Conservation (phyloP, 1,284 basidiomycete genomes). For the Microstroma glucosiphilum region DNA sequence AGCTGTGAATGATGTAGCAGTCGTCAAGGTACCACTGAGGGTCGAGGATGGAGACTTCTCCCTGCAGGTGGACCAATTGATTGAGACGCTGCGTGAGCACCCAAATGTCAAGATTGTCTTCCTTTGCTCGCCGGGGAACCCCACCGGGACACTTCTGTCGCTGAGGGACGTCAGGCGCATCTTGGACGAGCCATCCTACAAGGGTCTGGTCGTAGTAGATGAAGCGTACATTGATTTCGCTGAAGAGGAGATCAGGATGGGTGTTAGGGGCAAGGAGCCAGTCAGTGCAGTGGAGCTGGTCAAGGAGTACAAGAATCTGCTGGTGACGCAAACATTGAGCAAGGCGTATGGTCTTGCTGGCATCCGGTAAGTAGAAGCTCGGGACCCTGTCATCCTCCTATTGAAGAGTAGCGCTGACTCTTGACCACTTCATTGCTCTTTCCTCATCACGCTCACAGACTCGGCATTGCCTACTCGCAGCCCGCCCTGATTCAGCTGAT, state of each 20-base stretch:
- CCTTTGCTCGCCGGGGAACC: slow-evolving; percentile 95
- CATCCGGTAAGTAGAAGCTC: slow-evolving; percentile 57
- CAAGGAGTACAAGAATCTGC: slow-evolving; percentile 76
- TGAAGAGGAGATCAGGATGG: slow-evolving; percentile 41
- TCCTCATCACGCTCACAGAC: slow-evolving; percentile 15
- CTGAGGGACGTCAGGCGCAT: slow-evolving; percentile 66
- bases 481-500: slow-evolving; percentile 85
- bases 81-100: slow-evolving; percentile 27
- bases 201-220: slow-evolving; percentile 86
- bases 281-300: slow-evolving; percentile 65
- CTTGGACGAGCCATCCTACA: slow-evolving; percentile 73
- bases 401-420: background rate
- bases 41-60: slow-evolving; percentile 72
- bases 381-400: slow-evolving; percentile 53
- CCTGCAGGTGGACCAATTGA: slow-evolving; percentile 53
- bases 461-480: slow-evolving; percentile 84
- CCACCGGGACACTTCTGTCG: slow-evolving; percentile 81
- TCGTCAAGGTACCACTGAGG: slow-evolving; percentile 74
- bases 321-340: slow-evolving; percentile 90
- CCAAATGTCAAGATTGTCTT: slow-evolving; percentile 76
- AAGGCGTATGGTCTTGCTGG: slow-evolving; percentile 94
- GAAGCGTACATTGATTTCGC: slow-evolving; percentile 96
- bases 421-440: background rate
- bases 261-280: slow-evolving; percentile 42
- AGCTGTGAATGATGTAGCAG: slow-evolving; percentile 83